phyloP scores from a whole-genome alignment of 2,329 filamentous ascomycete species.

The Colletotrichum lupini region DNA sequence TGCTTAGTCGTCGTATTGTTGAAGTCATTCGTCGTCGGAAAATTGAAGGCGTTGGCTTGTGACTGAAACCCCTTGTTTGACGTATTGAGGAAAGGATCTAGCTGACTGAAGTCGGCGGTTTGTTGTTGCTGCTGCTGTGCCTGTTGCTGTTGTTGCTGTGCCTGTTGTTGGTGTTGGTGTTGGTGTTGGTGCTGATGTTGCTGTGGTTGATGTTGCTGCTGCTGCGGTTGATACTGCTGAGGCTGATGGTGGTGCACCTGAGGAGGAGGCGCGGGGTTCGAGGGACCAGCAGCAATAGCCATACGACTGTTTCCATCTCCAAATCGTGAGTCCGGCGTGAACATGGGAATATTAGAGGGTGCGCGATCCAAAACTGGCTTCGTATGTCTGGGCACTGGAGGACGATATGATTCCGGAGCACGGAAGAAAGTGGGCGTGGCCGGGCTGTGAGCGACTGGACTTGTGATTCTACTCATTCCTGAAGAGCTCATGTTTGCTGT shows the following conservation, averaged over 20 bases:
- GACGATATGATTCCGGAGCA: constrained; percentile 35
- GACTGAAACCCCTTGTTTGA: constrained; percentile 2
- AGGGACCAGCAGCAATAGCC: background rate
- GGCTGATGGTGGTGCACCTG: constrained; percentile 8
- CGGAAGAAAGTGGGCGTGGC: constrained; percentile 33
- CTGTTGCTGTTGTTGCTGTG: too few species aligned
- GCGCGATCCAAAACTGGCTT: constrained; percentile 47
- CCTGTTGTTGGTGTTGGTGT: background rate
- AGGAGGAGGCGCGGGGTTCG: constrained; percentile 14
- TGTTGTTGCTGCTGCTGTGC: background rate
- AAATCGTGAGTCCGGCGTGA: constrained; percentile 30
- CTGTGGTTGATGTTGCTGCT: background rate
- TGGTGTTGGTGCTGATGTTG: constrained; percentile 2
- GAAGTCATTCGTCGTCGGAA: constrained; percentile 9
- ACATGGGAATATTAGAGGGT: constrained; percentile 36
- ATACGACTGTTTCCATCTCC: constrained; percentile 24
- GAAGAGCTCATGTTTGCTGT: constrained; percentile 38
- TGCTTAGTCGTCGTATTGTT: constrained; percentile 5
- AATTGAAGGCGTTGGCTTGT: background rate
- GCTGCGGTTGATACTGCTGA: background rate
- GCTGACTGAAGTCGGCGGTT: constrained; percentile 8
- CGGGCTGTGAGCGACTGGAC: constrained; percentile 45
- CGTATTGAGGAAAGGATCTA: background rate
- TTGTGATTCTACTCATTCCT: constrained; percentile 41
- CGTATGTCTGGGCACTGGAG: constrained; percentile 51